Evolutionary conservation across 2,329 filamentous ascomycete species (phyloP), one percentile per base, ranked within the genome.

Genomic region (Neofusicoccum cordaticola): DNA sequence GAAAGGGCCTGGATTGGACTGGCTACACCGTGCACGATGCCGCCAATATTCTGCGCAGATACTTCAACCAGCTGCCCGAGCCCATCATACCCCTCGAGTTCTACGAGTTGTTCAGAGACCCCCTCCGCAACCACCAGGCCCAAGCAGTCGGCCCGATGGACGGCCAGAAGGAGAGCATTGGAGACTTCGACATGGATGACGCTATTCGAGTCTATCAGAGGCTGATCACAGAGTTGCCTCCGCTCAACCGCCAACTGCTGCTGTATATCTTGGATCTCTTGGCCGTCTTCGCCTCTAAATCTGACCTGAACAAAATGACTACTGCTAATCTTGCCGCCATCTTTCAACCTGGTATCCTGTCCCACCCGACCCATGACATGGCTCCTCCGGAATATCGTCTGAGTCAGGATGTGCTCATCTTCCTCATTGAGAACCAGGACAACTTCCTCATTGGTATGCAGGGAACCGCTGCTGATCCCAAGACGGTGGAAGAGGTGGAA

Each of bases 11-110:
- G 31, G 91, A 97, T 71, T 99, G 95, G 95, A 90, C 92, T 52
- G 95, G 95, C 52, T 99, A 97, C 77, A 99, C 95, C 0, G 95
- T 99, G 47, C 95, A 99, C 78, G 95, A 99, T 84, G 95, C 95
- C 31, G 93, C 95, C 72, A 99, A 98, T 74, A 94, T 99, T 67
- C 85, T 99, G 50, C 89, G 95, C 67, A 88, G 95, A 71, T 99
- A 99, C 76, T 88, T 99, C 67, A 98, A 98, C 77, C 92, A 97
- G 74, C 85, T 99, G 2, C 95, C 95, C 2, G 95, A 99, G 75
- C 95, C 95, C 4, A 97, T 99, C 68, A 95, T 99, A 35, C 95
- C 95, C 2, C 83, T 98, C 62, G 91, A 96, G 71, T 89, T 97
- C 68, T 99, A 99, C 76, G 91, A 96, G 72, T 87, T 87, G 65